Percentiles rank a stretch among this genome's conserved stretches.
Evolutionary conservation across 306 rosid genomes (phyloP).

Genomic region (apple (Malus domestica)): DNA sequence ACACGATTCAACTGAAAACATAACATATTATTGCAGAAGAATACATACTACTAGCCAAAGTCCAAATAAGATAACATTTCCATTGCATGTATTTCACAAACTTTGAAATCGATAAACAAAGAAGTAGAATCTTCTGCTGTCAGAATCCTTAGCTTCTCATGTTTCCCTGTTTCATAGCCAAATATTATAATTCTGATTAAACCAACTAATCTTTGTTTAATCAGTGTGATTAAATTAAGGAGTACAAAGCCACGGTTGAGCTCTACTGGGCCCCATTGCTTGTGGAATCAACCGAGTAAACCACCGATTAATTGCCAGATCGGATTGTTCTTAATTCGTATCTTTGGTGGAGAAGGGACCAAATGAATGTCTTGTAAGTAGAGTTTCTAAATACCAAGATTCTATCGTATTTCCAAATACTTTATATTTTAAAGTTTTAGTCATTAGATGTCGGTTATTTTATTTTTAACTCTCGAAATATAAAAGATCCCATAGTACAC

Average conservation of each 20-base stretch:
- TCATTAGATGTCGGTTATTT: no score
- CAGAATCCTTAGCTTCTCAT: not conserved
- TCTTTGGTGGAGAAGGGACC: slow-evolving; percentile 85
- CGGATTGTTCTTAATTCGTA: slow-evolving; percentile 61
- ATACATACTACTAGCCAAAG: not conserved
- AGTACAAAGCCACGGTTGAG: slow-evolving; percentile 68
- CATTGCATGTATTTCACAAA: not conserved
- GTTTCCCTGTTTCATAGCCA: not conserved
- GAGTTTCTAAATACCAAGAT: not conserved
- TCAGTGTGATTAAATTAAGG: slow-evolving; percentile 26
- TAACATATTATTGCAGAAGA: not conserved
- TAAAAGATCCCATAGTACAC: no score
- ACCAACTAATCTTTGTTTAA: not conserved
- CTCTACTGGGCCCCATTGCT: slow-evolving; percentile 78
- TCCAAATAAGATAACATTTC: not conserved
- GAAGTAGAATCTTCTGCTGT: not conserved
- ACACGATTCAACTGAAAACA: no score
- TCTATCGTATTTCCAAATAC: not conserved
- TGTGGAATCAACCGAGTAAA: slow-evolving; percentile 78
- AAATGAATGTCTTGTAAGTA: slow-evolving; percentile 54
- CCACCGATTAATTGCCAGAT: slow-evolving; percentile 47
- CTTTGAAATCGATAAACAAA: not conserved
- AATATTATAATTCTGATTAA: not conserved
- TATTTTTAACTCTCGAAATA: no score
- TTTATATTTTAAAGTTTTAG: no score